Evolutionary conservation across 2,329 filamentous ascomycete species (phyloP), one percentile per base, ranked within the genome.

Genomic region (Talaromyces sp.): DNA sequence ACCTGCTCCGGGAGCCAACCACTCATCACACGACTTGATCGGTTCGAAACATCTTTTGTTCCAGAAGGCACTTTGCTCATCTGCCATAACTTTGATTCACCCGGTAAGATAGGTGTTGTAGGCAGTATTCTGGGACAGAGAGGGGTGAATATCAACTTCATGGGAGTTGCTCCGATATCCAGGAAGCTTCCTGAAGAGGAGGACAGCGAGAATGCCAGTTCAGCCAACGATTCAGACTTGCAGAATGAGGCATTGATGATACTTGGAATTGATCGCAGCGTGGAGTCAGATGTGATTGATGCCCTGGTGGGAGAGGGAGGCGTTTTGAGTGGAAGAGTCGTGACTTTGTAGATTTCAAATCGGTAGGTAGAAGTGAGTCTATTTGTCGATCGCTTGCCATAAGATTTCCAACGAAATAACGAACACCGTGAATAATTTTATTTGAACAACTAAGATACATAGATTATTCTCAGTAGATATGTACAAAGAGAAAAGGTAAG

Each of bases 191-290:
- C 59, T 24, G 62, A 55, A 13, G 62, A 60, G 8, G 53, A 63
- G 11, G 59, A 35, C 17, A n/a, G 60, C 11, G 64, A 56, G 65
- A 72, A 61, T 59, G 64, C 66, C 57, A 66, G 62, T 32, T 60
- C 41, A 70, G 29, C 75, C 72, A 29, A 60, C 49, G 71, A 75
- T 55, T 5, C 49, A 29, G 24, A 14, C 14, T 52, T 3, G 24
- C 49, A n/a, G 14, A 85, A 86, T 50, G 90, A 93, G 75, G 90
- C 90, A 10, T 75, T 93, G 65, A 93, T 93, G 90, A 93, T 93
- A 67, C 67, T 93, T 56, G 89, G 90, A 0, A 85, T 93, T 10
- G 86, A 89, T 68, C 83, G 84, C 2, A 79, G 81, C 3, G 85
- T 92, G 19, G 82, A 81, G 0, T 81, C 82, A 58, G 81, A 85